Evolutionary conservation across 2,329 filamentous ascomycete genomes (phyloP), one percentile per base, ranked within the genome.

Genomic region (Fonsecaea nubica): DNA sequence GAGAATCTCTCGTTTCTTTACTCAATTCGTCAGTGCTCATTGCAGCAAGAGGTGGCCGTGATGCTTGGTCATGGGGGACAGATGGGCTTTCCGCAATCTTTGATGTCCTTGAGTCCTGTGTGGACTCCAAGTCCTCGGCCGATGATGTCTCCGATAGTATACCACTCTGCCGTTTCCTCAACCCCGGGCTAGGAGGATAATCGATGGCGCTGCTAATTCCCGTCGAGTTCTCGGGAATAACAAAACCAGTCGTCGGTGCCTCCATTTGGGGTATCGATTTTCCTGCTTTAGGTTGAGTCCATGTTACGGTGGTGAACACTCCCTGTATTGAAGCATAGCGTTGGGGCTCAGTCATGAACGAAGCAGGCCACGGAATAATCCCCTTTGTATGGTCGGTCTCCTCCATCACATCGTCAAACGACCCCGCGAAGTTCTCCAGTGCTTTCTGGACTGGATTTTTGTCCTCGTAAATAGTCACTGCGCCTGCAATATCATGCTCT

Each of bases 171-270:
- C 59, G 58, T 30, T 54, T 59, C 9, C 59, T 61, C n/a, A 66
- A 30, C 15, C 64, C 64, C 13, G 59, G 64, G n/a, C 50, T 65
- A 45, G 42, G 58, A 58, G 52, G 58, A 13, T 35, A 42, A 30
- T 59, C 59, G 18, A 66, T 32, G 42, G 59, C 58, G 58, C 59
- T 66, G 53, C 64, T 59, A 32, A 48, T 59, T 12, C 33, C 64
- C 5, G 6, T 45, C 18, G 15, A 15, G 18, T 45, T n/a, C 40
- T 45, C 12, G 40, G 15, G 1, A 18, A 8, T 15, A 18, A 45
- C 40, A n/a, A n/a, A 18, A 15, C 40, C 18, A 15, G 40, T 18
- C 15, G 7, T n/a, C 7, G 40, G 40, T 12, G 5, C 4, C n/a
- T 9, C 6, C 6, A 9, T 18, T 9, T n/a, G 40, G 7, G 40